phyloP scores from a whole-genome alignment of 129 eudicot species.

The Scalesia atractyloides region DNA sequence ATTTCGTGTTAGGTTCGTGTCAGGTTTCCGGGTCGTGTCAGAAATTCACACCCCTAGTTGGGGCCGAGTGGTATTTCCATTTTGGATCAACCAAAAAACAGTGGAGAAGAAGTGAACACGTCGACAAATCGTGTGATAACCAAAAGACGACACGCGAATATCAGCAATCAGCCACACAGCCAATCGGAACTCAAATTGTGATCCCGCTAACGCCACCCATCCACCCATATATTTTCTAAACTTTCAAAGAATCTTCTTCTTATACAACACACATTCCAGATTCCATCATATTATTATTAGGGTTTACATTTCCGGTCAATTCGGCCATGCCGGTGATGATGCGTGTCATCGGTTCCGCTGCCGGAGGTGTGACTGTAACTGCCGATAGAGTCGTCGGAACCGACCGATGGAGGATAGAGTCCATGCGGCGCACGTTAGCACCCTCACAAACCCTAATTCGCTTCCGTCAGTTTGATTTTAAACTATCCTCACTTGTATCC shows the following conservation, averaged over 20 bases:
- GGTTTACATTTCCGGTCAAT: neutral
- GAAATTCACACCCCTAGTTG: too few species aligned
- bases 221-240: neutral
- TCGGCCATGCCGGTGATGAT: conserved; percentile 22
- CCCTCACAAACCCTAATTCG: neutral
- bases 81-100: neutral
- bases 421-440: neutral
- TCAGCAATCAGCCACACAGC: conserved; percentile 27
- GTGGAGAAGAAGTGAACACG: conserved; percentile 26
- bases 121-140: neutral
- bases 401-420: conserved; percentile 28
- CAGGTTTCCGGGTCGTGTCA: too few species aligned
- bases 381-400: conserved; percentile 24
- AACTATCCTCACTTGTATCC: too few species aligned
- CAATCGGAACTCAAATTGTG: conserved; percentile 24
- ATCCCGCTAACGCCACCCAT: conserved; percentile 9
- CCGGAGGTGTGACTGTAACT: conserved; percentile 18
- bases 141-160: neutral
- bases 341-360: conserved; percentile 12
- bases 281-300: neutral
- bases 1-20: too few species aligned
- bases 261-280: neutral
- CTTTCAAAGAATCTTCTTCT: conserved; percentile 7
- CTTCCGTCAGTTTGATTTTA: conserved; percentile 15
- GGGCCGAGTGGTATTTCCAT: too few species aligned